Evolutionary conservation across 1,139 yeast species (phyloP), one percentile per base, ranked within the genome.

Genomic region (Pneumocystis canis): DNA sequence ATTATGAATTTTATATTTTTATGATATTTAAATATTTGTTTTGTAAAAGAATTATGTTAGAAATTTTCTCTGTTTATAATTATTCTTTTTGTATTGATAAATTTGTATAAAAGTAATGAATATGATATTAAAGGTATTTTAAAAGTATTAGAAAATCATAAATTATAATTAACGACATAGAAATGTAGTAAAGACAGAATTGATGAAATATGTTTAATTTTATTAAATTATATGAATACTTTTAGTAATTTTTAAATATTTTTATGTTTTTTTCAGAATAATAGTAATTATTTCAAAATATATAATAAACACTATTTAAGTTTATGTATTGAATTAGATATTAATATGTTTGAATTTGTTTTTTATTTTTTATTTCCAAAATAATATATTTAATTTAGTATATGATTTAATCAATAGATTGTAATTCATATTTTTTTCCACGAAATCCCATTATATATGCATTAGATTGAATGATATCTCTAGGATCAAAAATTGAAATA

Each of bases 381-480:
- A 25, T 47, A 14, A 47, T 47, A 47, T 11, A 47, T 25, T 18
- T 20, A 18, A 35, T 35, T 18, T 40, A 40, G 20, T n/a, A 47
- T 11, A 47, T 3, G 30, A n/a, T 30, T 35, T 3, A 71, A 68
- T 87, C 80, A 58, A 96, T 95, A 72, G 89, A 96, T 47, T 47
- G 20, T 47, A 47, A 5, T 47, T 47, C 54, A 76, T 92, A 92
- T 74, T 97, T 82, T 80, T 92, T 92, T 69, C 98, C 98, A 77
- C 98, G 84, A 74, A 90, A 82, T 31, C 92, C 97, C 73, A 88
- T 89, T 63, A 92, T 76, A 72, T 84, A 84, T 78, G 87, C 89
- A 77, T 92, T 92, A 72, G 89, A 87, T 76, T 87, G 95, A 78
- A 87, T 90, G 11, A 88, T 87, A 73, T 90, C 97, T 31, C 90